Evolutionary conservation across 2,329 filamentous ascomycete genomes (phyloP), one percentile per base, ranked within the genome.

Genomic region (Verticillium longisporum): DNA sequence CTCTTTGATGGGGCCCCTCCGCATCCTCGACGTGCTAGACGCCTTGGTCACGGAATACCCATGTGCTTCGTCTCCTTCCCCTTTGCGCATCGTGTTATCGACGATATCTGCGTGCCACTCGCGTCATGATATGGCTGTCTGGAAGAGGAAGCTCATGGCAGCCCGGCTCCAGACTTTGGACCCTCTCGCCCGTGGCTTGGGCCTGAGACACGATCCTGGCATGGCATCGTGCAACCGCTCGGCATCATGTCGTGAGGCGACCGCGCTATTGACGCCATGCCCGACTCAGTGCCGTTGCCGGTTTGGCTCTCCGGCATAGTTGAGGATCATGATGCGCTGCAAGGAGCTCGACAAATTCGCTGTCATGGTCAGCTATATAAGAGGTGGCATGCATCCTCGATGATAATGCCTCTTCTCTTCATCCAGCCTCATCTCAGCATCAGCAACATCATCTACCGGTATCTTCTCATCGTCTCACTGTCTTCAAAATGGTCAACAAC

Each of bases 71-170:
- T 50, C 45, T 50, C 45, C 45, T 50, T 50, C 45, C 45, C 45
- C 18, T 50, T 50, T 50, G 45, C 45, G 45, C 45, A 50, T 50
- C 45, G 45, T 50, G 45, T 50, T 79, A 97, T 96, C 67, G 85
- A 86, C 70, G 84, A 87, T 84, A 87, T 87, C 68, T 63, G 69
- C 68, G 60, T 55, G 34, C 54, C 54, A 55, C 54, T 33, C 54
- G 54, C 54, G 54, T 32, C 54, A 55, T 55, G 54, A n/a, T 55
- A 5, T 33, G 54, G 32, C 31, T 14, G 31, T 55, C 54, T 55
- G 26, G 54, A 55, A 50, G 45, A 50, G 45, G 45, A 50, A 50
- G 45, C 45, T 50, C 45, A 18, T 21, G 45, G 6, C 45, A 50
- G 21, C 45, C 21, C 21, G 45, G 45, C 45, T 26, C 10, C n/a